Conservation (phyloP, 2,329 filamentous ascomycete species). For the Tetracladium maxilliforme region DNA sequence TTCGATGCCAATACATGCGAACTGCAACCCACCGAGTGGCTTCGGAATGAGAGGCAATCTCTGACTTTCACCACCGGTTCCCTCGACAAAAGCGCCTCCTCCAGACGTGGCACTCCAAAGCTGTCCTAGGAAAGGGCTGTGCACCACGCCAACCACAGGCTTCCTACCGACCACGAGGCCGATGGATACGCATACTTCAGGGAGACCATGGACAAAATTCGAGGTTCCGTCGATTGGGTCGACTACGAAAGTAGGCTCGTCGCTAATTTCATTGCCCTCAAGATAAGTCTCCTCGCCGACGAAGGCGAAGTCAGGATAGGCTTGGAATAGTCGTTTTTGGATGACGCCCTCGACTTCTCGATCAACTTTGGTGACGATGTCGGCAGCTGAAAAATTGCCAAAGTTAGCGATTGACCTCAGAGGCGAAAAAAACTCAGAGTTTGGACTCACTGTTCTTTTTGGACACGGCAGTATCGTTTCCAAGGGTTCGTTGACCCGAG, state of each 20-base stretch:
- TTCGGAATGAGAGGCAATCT: constrained; percentile 23
- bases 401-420: too few species aligned
- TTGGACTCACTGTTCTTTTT: too few species aligned
- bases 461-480: too few species aligned
- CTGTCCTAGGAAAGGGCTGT: constrained; percentile 40
- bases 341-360: too few species aligned
- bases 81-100: constrained; percentile 29
- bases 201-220: constrained; percentile 48
- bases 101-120: constrained; percentile 41
- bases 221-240: constrained; percentile 52
- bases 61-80: constrained; percentile 20
- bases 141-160: constrained; percentile 42
- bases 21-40: constrained; percentile 29
- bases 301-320: constrained; percentile 1
- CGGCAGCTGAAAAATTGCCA: too few species aligned
- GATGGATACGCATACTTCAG: constrained; percentile 42
- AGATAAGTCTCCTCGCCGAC: constrained; percentile 1
- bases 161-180: constrained; percentile 33
- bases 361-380: too few species aligned
- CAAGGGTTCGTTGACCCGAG: too few species aligned
- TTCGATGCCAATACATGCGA: constrained; percentile 40
- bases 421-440: too few species aligned
- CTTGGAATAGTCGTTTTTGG: too few species aligned
- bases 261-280: constrained; percentile 18
- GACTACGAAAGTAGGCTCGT: constrained; percentile 42